Evolutionary conservation across 257 asterid genomes (phyloP), one percentile per base, ranked within the genome.

Genomic region (Solanum pimpinellifolium): DNA sequence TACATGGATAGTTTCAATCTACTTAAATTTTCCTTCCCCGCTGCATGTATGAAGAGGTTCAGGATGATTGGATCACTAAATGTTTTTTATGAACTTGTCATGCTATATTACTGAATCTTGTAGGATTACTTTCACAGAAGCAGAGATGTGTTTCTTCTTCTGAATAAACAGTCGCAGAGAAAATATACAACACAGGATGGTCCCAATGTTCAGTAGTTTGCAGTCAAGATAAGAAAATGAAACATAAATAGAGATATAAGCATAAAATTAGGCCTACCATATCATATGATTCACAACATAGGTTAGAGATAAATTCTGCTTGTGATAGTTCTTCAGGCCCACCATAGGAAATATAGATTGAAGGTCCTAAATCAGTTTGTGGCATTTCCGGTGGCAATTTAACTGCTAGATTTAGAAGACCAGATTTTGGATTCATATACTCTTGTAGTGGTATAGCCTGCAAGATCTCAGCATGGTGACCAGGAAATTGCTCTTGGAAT

Each of bases 201-300:
- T 83, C 86, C 76, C 72, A 66, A 74, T 9, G 46, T 39, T 85
- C 80, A 85, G 75, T 52, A 27, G 44, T 15, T 68, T 85, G 76
- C 52, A 68, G 37, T 21, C 47, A 29, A 85, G 27, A n/a, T 41
- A 84, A 84, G 41, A 16, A 62, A 25, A 66, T 7, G 29, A 42
- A 62, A 39, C 25, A 27, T 47, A 47, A 78, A 88, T 65, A 18
- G 88, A 88, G 80, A 85, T 70, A 41, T 39, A 14, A 44, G 72
- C 60, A 87, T 70, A 66, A 49, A 87, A 81, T 42, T 68, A 52
- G 59, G 52, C 92, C 56, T 92, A 97, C 99, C 97, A 89, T 89
- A 90, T 97, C 99, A 93, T 94, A 95, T 78, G 99, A 92, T 80
- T 93, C 95, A 82, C 92, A 94, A 89, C 94, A 92, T 86, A 97